Percentiles rank a stretch among this genome's conserved stretches.
Evolutionary conservation across 352 stramenopile genomes (phyloP).

Genomic region (Pythium monospermum): DNA sequence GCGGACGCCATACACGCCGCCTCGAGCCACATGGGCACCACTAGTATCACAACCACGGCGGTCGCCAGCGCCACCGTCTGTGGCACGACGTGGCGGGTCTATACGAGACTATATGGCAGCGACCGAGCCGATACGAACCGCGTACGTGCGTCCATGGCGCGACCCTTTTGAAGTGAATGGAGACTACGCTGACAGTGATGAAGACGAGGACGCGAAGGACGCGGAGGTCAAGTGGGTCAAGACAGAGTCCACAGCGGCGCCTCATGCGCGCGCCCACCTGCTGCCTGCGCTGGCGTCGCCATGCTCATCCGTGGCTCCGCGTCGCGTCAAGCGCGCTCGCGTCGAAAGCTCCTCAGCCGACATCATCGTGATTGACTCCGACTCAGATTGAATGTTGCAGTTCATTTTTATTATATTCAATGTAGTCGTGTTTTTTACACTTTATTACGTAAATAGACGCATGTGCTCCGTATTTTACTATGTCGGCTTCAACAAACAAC

Average conservation of each 20-base stretch:
- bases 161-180: slow-evolving; percentile 1
- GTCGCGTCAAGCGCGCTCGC: not conserved
- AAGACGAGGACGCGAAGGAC: slow-evolving; percentile 20
- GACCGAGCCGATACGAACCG: not conserved
- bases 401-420: too few relatives aligned
- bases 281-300: not conserved
- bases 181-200: slow-evolving; percentile 26
- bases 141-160: slow-evolving; percentile 4
- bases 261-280: not conserved
- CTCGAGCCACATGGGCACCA: not conserved
- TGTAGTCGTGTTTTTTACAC: too few relatives aligned
- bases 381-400: too few relatives aligned
- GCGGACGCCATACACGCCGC: not conserved
- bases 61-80: not conserved
- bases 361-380: slow-evolving; percentile 12
- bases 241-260: not conserved
- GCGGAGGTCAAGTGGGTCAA: slow-evolving; percentile 15
- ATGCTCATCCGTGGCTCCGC: not conserved
- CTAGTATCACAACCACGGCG: not conserved
- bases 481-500: too few relatives aligned
- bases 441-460: too few relatives aligned
- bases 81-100: not conserved
- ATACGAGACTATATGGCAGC: slow-evolving; percentile 15
- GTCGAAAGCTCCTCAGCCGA: not conserved
- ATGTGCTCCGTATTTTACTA: too few relatives aligned